phyloP scores from a whole-genome alignment of 257 asterid species.

The Solanum medicagineum region DNA sequence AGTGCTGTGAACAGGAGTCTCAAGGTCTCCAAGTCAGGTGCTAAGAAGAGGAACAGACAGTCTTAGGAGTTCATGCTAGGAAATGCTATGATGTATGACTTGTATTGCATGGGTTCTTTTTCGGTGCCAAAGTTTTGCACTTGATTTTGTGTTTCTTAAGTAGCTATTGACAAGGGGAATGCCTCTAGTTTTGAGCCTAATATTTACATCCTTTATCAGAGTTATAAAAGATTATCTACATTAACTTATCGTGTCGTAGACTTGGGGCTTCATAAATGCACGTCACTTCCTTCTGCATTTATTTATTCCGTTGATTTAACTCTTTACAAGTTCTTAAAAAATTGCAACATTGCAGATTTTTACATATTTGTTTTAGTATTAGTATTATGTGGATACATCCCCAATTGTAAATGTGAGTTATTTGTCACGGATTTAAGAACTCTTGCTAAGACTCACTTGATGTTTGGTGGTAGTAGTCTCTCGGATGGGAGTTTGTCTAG shows the following conservation, averaged over 20 bases:
- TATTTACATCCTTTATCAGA: neutral
- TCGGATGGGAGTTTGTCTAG: no score
- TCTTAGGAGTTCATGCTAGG: constrained; percentile 4
- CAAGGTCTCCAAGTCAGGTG: constrained; percentile 86
- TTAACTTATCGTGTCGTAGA: neutral
- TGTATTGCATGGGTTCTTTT: neutral
- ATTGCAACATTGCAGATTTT: neutral
- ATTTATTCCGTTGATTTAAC: neutral
- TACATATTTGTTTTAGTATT: neutral
- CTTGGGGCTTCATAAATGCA: neutral
- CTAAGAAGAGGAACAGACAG: constrained; percentile 86
- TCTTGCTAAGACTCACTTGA: no score
- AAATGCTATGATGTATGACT: neutral
- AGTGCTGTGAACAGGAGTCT: constrained; percentile 77
- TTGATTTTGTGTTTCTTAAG: neutral
- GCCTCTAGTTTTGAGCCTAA: neutral
- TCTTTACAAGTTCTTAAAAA: neutral
- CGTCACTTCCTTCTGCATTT: neutral
- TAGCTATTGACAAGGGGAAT: neutral
- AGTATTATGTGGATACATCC: neutral
- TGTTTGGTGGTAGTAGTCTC: no score
- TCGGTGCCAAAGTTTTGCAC: neutral
- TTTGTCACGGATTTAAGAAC: no score
- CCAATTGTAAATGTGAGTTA: neutral
- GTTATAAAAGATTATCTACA: neutral